These are phyloP conservation scores for Sphaerulina populicola DNA, from an alignment of 2,329 filamentous ascomycete species.

Conservation along the genomic window DNA sequence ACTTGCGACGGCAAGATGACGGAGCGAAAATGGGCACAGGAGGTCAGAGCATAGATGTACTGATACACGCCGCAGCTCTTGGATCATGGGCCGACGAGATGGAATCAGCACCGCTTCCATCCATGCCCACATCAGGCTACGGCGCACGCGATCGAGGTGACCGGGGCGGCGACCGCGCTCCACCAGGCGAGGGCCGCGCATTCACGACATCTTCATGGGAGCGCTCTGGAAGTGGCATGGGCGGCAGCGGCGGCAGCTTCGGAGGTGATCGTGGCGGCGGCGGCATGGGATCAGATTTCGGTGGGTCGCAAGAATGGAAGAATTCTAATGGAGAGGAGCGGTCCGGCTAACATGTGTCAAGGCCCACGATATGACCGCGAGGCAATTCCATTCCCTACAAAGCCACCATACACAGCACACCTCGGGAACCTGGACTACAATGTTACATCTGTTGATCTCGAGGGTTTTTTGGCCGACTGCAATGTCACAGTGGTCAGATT, in stretches of 20 bases:
- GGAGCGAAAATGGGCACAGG: not conserved
- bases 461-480: constrained; percentile 76
- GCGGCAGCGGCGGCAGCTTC: constrained; percentile 17
- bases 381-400: constrained; percentile 74
- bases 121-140: constrained; percentile 21
- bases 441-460: constrained; percentile 72
- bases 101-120: constrained; percentile 47
- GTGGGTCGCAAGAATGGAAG: constrained; percentile 15
- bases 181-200: constrained; percentile 39
- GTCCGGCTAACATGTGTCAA: constrained; percentile 20
- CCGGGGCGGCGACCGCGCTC: constrained; percentile 8
- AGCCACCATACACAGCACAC: constrained; percentile 91
- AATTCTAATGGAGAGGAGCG: constrained; percentile 1
- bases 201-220: constrained; percentile 36
- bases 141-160: constrained; percentile 24
- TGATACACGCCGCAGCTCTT: constrained; percentile 46
- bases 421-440: constrained; percentile 96
- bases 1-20: not conserved
- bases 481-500: constrained; percentile 85
- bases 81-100: constrained; percentile 99
- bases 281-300: constrained; percentile 30
- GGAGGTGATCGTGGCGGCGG: constrained; percentile 14
- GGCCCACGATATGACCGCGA: constrained; percentile 50
- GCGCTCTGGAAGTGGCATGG: constrained; percentile 18
- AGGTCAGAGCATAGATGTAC: constrained; percentile 8